Base-by-base conservation (phyloP, 768 basidiomycete genomes). In the Trametes cinnabarina region DNA sequence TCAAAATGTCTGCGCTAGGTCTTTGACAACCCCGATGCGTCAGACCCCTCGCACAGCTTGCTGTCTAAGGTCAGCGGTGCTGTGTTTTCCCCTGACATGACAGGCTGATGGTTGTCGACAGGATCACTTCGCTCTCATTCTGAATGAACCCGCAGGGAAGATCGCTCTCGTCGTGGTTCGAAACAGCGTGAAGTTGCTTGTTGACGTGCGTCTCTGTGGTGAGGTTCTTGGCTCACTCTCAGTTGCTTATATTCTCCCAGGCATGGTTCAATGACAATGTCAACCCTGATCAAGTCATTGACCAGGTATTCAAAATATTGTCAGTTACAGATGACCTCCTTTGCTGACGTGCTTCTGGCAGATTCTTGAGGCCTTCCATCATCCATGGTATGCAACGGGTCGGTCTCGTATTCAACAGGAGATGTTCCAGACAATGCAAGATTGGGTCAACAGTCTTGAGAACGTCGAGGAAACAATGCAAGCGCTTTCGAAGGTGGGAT, bases 61-160 rank as follows among this genome's bases (percentile, higher is more conserved):
- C 74, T 89, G 47, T 86, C 86, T 37, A 89, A 88, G 76, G 85
- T 83, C 30, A 32, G 30, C 12, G 2, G 12, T n/a, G n/a, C 30
- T 7, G 30, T 12, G 30, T 32, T 32, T 12, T 32, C 30, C 30
- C 30, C 30, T 32, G 6, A 7, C 30, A 32, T 32, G 12, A 32
- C 30, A 32, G 6, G 7, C 30, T 7, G 6, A 32, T 32, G 7
- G 12, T 32, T 12, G 30, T n/a, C 30, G 12, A 4, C 23, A 87
- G 83, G 87, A 88, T 66, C 87, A 89, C 70, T 88, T 90, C 65
- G 81, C 76, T 4, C 78, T 87, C 41, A 84, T 88, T 51, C 74
- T 88, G 50, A 90, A 89, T 67, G 85, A 88, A 65, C 86, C 88
- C 0, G 88, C 88, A 11, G 87, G 88, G 3, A 85, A 87, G 67